Conservation (phyloP, 768 basidiomycete species). For the Pisolithus orientalis region DNA sequence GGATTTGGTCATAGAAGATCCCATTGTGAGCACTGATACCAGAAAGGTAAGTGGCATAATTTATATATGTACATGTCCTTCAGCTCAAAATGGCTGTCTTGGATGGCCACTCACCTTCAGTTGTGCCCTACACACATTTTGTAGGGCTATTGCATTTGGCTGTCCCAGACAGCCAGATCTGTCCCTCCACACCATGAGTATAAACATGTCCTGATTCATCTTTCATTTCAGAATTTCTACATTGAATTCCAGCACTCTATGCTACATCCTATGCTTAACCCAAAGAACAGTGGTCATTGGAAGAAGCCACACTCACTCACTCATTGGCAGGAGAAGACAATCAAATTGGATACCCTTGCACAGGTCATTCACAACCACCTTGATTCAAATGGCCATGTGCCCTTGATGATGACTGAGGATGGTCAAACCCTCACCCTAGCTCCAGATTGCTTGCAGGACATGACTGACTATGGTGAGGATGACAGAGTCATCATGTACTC, state of each 20-base stretch:
- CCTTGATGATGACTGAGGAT: not conserved
- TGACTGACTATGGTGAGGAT: not conserved
- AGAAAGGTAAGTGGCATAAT: too few species aligned
- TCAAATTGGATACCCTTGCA: constrained; percentile 7
- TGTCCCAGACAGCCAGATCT: too few species aligned
- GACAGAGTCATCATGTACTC: constrained; percentile 12
- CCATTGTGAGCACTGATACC: too few species aligned
- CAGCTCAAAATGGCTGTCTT: too few species aligned
- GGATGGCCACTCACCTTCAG: too few species aligned
- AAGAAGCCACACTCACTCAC: not conserved
- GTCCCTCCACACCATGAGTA: too few species aligned
- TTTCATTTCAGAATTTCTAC: constrained; percentile 8
- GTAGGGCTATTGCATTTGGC: too few species aligned
- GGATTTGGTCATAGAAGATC: constrained; percentile 10
- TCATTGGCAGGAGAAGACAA: not conserved
- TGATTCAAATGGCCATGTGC: not conserved
- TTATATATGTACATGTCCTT: too few species aligned
- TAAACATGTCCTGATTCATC: too few species aligned
- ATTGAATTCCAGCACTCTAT: constrained; percentile 6
- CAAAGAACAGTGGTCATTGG: not conserved
- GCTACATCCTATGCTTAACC: not conserved
- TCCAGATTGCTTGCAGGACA: too few species aligned
- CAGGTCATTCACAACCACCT: constrained; percentile 1
- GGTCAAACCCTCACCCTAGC: not conserved
- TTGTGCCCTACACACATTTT: too few species aligned